Base-by-base conservation (phyloP, 768 basidiomycete genomes). In the Podaxis sp. region DNA sequence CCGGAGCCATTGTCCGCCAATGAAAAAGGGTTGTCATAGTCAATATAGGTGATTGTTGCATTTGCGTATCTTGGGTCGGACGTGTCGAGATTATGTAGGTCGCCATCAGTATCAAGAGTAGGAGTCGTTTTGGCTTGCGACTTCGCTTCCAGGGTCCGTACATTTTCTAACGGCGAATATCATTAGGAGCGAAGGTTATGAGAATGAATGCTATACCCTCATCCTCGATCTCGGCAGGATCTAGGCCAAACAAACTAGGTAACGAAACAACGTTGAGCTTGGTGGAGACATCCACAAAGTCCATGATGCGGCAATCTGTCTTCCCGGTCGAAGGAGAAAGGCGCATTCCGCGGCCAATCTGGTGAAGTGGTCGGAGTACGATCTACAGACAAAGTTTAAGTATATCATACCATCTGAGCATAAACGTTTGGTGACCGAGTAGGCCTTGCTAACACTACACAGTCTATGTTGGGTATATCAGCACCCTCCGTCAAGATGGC, bases 391-490 rank as follows among this genome's bases (percentile, higher is more conserved):
- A 30, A 39, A 8, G 56, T 38, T 26, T 22, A 44, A 55, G 53
- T 24, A 26, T 36, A 11, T 65, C 79, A 38, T 62, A 93, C 94
- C 94, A 98, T 97, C 69, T 99, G 96, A 17, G 92, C 86, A 70
- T 95, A 94, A 11, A 96, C 74, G 71, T 96, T 98, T 38, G 87
- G 82, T 12, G 95, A 96, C 26, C 90, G 83, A 1, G 96, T 98
- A 17, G 96, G 96, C 19, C 93, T 82, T 15, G 92, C 94, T 19
- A 98, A 77, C 38, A 98, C 73, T 8, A 98, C 83, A 65, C 95
- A 97, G 69, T 99, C 96, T 59, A 97, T 90, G 64, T 92, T 93
- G 2, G 96, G 96, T 57, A 98, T 93, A 77, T 99, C 96, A 19
- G 95, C 87, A 3, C 95, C 95, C 77, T 97, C 95, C 1, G 95